Percentiles rank a stretch among this genome's conserved stretches.
phyloP scores from a whole-genome alignment of 2,329 filamentous ascomycete species.

The Diaporthe ilicicola region DNA sequence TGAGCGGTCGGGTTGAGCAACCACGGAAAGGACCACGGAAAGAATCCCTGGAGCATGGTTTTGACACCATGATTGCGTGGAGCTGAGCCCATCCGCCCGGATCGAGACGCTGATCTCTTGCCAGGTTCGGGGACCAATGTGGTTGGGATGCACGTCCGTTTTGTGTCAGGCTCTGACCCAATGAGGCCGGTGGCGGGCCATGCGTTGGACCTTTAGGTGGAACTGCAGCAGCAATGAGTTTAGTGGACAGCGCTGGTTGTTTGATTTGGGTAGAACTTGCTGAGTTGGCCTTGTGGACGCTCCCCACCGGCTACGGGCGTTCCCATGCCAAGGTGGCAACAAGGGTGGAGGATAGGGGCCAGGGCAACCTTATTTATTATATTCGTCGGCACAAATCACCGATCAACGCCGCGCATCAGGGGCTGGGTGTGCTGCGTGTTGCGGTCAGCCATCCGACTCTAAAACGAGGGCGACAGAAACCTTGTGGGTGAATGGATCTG shows the following conservation, averaged over 20 bases:
- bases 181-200: neutral
- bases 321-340: conserved; percentile 7
- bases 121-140: neutral
- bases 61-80: neutral
- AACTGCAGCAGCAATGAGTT: neutral
- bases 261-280: too few species aligned
- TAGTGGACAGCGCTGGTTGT: neutral
- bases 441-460: neutral
- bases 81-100: neutral
- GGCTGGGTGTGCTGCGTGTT: too few species aligned
- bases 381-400: neutral
- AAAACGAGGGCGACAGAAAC: neutral
- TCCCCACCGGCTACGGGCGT: neutral
- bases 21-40: too few species aligned
- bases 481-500: neutral
- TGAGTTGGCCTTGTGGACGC: neutral
- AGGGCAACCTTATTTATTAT: neutral
- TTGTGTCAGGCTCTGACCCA: neutral
- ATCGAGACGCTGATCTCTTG: neutral
- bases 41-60: too few species aligned
- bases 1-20: too few species aligned
- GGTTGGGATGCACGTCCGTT: neutral
- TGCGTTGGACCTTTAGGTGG: neutral
- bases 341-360: neutral
- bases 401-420: too few species aligned